These are phyloP conservation scores for Sordaria brevicollis DNA, from an alignment of 495 filamentous ascomycete species.

Conservation along the genomic window DNA sequence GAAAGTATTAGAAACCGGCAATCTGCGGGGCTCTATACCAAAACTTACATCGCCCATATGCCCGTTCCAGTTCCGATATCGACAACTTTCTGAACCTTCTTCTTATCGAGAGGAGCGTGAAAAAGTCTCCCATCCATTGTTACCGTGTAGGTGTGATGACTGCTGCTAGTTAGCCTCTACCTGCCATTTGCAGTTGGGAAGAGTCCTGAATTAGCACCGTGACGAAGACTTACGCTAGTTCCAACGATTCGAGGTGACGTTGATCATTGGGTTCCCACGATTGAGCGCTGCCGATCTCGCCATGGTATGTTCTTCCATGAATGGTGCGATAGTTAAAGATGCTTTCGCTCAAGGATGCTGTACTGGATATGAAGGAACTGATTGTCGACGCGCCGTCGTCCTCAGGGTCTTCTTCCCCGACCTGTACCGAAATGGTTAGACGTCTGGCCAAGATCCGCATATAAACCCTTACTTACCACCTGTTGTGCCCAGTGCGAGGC, in stretches of 20 bases:
- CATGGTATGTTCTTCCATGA: constrained; percentile 20
- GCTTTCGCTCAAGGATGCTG: not conserved
- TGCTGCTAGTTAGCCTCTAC: constrained; percentile 14
- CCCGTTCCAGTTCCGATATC: constrained; percentile 29
- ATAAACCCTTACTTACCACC: not conserved
- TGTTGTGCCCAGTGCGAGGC: not conserved
- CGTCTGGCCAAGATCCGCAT: not conserved
- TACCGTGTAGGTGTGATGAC: too few species aligned
- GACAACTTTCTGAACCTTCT: constrained; percentile 26
- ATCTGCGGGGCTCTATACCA: too few species aligned
- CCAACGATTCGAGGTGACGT: constrained; percentile 11
- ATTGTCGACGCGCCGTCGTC: not conserved
- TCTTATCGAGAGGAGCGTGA: constrained; percentile 40
- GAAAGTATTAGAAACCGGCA: not conserved
- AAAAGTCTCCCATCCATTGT: constrained; percentile 43
- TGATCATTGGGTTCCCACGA: constrained; percentile 18
- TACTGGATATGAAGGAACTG: not conserved
- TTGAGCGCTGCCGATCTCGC: constrained; percentile 1
- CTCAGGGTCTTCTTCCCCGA: not conserved
- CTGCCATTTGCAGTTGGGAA: too few species aligned
- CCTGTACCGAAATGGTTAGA: not conserved
- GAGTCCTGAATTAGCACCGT: too few species aligned
- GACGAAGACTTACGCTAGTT: constrained; percentile 4
- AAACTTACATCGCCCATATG: constrained; percentile 26
- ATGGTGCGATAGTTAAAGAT: not conserved